Percentiles rank a stretch among this genome's conserved stretches.
These are phyloP conservation scores for Hordeum pubiflorum DNA, from an alignment of 202 grass and related monocot species.

Conservation along the genomic window DNA sequence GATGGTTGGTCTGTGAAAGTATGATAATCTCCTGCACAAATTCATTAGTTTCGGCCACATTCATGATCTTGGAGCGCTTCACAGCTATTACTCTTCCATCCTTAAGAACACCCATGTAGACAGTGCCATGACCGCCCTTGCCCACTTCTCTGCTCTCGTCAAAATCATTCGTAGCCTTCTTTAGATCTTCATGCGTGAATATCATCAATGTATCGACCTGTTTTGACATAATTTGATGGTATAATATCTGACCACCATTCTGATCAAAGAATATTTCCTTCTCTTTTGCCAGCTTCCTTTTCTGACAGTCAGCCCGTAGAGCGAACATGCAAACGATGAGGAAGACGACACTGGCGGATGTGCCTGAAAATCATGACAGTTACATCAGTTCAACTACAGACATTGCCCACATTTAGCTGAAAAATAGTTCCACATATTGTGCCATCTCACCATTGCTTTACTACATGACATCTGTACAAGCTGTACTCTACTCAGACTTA, in stretches of 20 bases:
- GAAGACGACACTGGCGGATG: not conserved
- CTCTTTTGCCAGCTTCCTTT: not conserved
- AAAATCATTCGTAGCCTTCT: not conserved
- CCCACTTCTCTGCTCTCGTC: not conserved
- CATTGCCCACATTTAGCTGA: not conserved
- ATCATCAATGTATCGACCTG: not conserved
- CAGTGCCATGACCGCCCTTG: not conserved
- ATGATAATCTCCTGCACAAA: not conserved
- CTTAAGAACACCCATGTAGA: not conserved
- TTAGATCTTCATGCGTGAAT: not conserved
- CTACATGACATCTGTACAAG: not conserved
- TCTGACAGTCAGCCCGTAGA: not conserved
- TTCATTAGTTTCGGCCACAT: not conserved
- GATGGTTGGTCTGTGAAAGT: not conserved
- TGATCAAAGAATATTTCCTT: constrained; percentile 12
- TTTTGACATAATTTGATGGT: constrained; percentile 4
- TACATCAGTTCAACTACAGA: not conserved
- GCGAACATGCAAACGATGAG: not conserved
- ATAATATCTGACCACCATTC: constrained; percentile 14
- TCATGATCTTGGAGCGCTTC: not conserved
- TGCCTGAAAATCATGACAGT: not conserved
- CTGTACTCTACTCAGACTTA: not conserved
- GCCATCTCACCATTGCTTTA: not conserved
- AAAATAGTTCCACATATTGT: not conserved
- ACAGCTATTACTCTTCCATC: not conserved